Conservation (phyloP, 139 green algal genomes). For the Nannochloris sp. region DNA sequence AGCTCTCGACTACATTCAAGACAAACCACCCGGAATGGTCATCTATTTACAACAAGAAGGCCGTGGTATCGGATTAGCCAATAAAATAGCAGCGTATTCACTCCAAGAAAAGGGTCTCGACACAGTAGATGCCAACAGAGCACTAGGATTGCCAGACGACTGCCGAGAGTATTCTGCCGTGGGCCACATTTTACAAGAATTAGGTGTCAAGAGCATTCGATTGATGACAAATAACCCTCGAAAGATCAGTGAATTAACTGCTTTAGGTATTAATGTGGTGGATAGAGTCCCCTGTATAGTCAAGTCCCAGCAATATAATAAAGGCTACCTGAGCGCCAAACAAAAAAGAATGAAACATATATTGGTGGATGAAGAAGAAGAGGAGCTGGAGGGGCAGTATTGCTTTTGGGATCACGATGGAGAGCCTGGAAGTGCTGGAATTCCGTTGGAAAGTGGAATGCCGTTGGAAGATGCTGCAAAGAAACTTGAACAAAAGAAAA, state of each 20-base stretch:
- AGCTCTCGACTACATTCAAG: constrained; percentile 73
- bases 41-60: constrained; percentile 96
- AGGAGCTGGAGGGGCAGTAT: constrained; percentile 27
- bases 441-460: constrained; percentile 14
- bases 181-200: constrained; percentile 76
- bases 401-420: constrained; percentile 61
- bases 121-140: constrained; percentile 91
- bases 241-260: constrained; percentile 70
- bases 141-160: constrained; percentile 87
- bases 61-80: constrained; percentile 87
- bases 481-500: background rate
- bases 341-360: constrained; percentile 40
- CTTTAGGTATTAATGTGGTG: constrained; percentile 64
- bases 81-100: constrained; percentile 95
- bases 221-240: constrained; percentile 94
- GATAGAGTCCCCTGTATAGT: constrained; percentile 79
- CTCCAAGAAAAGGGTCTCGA: constrained; percentile 86
- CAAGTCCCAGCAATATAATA: constrained; percentile 61
- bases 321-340: constrained; percentile 47
- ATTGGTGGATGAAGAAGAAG: background rate
- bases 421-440: constrained; percentile 35
- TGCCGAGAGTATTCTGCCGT: constrained; percentile 88
- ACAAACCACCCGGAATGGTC: constrained; percentile 60
- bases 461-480: background rate
- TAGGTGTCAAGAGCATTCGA: constrained; percentile 64